Percentiles rank a stretch among this genome's conserved stretches.
Conservation (phyloP, 495 filamentous ascomycete species). For the Xylaria longipes region DNA sequence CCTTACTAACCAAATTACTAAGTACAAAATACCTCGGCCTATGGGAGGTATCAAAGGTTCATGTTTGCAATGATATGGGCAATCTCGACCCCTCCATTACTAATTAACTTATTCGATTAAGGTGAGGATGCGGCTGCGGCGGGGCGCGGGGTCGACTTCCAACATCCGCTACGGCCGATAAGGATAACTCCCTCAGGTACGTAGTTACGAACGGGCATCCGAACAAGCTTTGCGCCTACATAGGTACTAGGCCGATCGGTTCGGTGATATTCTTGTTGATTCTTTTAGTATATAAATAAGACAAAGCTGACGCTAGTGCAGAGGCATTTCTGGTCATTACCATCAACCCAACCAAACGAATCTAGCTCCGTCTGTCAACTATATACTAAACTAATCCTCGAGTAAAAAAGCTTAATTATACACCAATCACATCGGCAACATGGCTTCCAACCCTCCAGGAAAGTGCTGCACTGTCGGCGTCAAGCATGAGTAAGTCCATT, state of each 20-base stretch:
- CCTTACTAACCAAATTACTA: not conserved
- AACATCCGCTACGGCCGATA: not conserved
- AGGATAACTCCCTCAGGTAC: not conserved
- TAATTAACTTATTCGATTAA: not conserved
- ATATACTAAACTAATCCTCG: not conserved
- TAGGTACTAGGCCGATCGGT: not conserved
- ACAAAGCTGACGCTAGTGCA: not conserved
- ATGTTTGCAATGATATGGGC: not conserved
- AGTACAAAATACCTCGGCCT: not conserved
- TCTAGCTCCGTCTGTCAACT: not conserved
- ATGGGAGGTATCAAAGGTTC: not conserved
- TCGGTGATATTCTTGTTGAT: not conserved
- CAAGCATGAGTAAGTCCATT: slow-evolving; percentile 47
- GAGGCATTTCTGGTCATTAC: not conserved
- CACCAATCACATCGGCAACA: slow-evolving; percentile 34
- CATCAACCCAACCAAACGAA: not conserved
- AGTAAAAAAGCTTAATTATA: not conserved
- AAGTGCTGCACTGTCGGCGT: slow-evolving; percentile 63
- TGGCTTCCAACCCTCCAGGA: slow-evolving; percentile 65
- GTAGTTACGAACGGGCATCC: not conserved
- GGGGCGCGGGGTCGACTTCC: slow-evolving; percentile 6
- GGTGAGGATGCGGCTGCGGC: not conserved
- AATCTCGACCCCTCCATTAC: not conserved
- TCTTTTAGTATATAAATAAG: not conserved
- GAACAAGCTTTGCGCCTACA: not conserved